Evolutionary conservation across 495 filamentous ascomycete species (phyloP), one percentile per base, ranked within the genome.

Genomic region (Aspergillus haitiensis): DNA sequence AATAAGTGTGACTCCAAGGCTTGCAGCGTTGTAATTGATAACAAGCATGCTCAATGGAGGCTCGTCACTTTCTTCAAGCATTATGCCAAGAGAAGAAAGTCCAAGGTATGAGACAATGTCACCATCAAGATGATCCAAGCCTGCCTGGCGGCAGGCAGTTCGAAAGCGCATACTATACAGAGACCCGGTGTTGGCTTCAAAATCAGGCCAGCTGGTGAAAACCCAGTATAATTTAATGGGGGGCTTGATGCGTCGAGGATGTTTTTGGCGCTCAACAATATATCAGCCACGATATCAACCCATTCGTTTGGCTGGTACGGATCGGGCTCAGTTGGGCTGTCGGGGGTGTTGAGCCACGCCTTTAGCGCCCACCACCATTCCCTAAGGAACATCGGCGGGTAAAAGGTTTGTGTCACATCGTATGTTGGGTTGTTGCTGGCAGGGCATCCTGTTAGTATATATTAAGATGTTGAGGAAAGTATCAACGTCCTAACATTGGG

Each of bases 21-120:
- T 49, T 49, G 46, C 46, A 7, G 46, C 46, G 46, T 49, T 49
- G 46, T 21, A 21, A 13, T 8, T 49, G 46, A 49, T 7, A 7
- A 49, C 46, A 49, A 49, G 46, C 46, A 49, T 21, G 21, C 5
- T 31, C 13, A 5, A 13, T 3, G 46, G 46, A 10, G 6, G 12
- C 6, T 49, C 46, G 5, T 49, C 46, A 16, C 6, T 7, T 49
- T 49, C 16, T 5, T 34, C 48, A 3, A 34, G 31, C 35, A 7
- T 8, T 32, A 51, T 34, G 12, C 48, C 48, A 51, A 34, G 5
- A 34, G 11, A 51, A 7, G 3, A 9, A 7, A 51, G 48, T 12
- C 31, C 21, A 13, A 5, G 21, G 11, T 34, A 33, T 33, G 27
- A 51, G 10, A 32, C 11, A n/a, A 51, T 34, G 11, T 51, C 6